Base-by-base conservation (phyloP, 805 yeast genomes). In the Lachancea kluyveri region DNA sequence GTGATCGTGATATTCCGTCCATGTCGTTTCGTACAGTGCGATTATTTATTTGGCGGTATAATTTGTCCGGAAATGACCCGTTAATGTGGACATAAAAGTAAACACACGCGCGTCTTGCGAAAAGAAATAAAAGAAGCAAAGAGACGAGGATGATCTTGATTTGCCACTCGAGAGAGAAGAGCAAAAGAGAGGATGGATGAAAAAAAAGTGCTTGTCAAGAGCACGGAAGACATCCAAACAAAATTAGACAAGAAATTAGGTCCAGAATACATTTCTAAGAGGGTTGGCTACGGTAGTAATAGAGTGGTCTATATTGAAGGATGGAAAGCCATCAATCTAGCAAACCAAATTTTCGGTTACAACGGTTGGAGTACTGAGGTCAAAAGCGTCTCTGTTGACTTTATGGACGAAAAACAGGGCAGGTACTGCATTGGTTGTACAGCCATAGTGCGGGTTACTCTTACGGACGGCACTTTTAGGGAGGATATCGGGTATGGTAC, bases 401-500 rank as follows among this genome's bases (percentile, higher is more conserved):
- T 70, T 45, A 61, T 80, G 27, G 94, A 83, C 47, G 75, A 74
- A 21, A 67, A 67, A 24, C 72, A 72, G 22, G 77, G 77, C 5
- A 64, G 72, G 28, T 71, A 64, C 39, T 69, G 75, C 16, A 62
- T 83, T 53, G 92, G 92, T 1, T 60, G 83, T 8, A 77, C 86
- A 1, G 80, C 79, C 6, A 72, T 64, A n/a, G 85, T 83, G 2
- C 62, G 94, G 17, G 81, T 83, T 4, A 73, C 85, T 0, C 62
- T 83, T 30, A 73, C 72, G 41, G 86, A 80, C 50, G 94, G 94
- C 1, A 72, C 90, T 0, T 81, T 60, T 46, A 83, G 81, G 46
- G 94, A 83, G 48, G 94, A 83, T 57, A 72, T 82, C 26, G 94
- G 94, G 0, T 83, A 82, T 52, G 94, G 94, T n/a, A 76, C 76